Evolutionary conservation across 495 filamentous ascomycete species (phyloP).

Genomic region (Elaphomyces granulatus): DNA sequence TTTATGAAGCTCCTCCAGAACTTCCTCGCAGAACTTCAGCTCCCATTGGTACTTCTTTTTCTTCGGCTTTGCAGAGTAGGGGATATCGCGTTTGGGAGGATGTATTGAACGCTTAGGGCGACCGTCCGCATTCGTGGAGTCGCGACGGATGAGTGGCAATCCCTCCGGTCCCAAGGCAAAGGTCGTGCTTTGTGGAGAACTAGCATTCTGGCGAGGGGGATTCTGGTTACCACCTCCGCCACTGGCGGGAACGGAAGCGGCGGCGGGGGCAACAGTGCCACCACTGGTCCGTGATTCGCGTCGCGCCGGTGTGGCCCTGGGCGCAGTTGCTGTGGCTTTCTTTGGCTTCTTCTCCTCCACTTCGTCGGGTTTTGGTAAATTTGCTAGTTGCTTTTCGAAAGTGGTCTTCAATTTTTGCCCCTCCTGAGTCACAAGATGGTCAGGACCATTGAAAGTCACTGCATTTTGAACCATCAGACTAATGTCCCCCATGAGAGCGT

Average conservation of each 20-base stretch:
- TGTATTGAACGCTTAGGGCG: conserved; percentile 92
- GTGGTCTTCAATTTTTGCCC: conserved; percentile 46
- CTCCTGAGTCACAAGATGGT: conserved; percentile 51
- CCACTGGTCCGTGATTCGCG: conserved; percentile 38
- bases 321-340: conserved; percentile 25
- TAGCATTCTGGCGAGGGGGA: conserved; percentile 19
- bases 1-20: conserved; percentile 65
- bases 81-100: conserved; percentile 76
- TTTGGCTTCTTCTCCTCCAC: conserved; percentile 47
- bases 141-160: conserved; percentile 82
- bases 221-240: too few species aligned
- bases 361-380: conserved; percentile 35
- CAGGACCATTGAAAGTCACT: conserved; percentile 62
- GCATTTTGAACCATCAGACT: conserved; percentile 62
- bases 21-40: conserved; percentile 75
- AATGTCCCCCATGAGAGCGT: conserved; percentile 57
- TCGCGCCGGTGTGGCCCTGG: conserved; percentile 36
- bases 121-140: conserved; percentile 59
- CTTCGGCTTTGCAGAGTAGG: conserved; percentile 69
- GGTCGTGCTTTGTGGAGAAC: conserved; percentile 42
- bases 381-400: conserved; percentile 45
- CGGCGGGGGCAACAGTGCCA: conserved; percentile 16
- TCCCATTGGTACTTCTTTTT: conserved; percentile 89
- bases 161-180: conserved; percentile 77
- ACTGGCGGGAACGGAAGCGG: too few species aligned